Evolutionary conservation across 306 rosid species (phyloP), one percentile per base, ranked within the genome.

Genomic region (Lathyrus oleraceus): DNA sequence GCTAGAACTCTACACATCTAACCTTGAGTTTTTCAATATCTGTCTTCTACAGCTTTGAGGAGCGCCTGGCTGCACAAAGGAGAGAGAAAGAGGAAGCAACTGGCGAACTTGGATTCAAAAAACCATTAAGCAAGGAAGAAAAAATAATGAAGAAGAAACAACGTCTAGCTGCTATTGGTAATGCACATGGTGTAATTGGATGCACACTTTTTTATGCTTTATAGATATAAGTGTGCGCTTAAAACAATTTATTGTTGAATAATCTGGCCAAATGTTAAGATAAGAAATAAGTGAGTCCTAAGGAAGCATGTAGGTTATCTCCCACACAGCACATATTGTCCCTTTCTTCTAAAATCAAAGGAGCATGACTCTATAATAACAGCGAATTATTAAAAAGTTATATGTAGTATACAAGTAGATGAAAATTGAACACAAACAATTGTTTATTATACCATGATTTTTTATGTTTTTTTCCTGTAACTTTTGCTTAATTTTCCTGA

Each of bases 101-200:
- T 52, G 68, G 82, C 45, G 97, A 94, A 72, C 95, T 85, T 76
- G 99, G 99, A 53, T 94, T 88, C 75, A 94, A 94, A 81, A 90
- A 80, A 69, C 95, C 91, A 70, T 74, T 90, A 87, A 91, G 85
- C 83, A 94, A 88, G 85, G 99, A 94, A 78, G 99, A 94, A 81
- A 91, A 74, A 77, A 53, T 86, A 76, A 81, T 57, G 95, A 90
- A 87, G 85, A 94, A 86, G 85, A 94, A 94, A 75, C 86, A 94
- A 81, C 89, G 99, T 43, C 85, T 94, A 74, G 99, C 99, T 61
- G 99, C 99, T 70, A 94, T 94, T 80, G 99, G 99, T 94, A 87
- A 78, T 77, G 66, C 36, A 72, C 68, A 75, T 83, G 39, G 64
- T 39, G 35, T 63, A 38, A 67, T 45, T 76, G 47, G 56, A 40